Percentiles rank a stretch among this genome's conserved stretches.
These are phyloP conservation scores for Ambrosiella beaveri DNA, from an alignment of 2,329 filamentous ascomycete species.

Conservation along the genomic window DNA sequence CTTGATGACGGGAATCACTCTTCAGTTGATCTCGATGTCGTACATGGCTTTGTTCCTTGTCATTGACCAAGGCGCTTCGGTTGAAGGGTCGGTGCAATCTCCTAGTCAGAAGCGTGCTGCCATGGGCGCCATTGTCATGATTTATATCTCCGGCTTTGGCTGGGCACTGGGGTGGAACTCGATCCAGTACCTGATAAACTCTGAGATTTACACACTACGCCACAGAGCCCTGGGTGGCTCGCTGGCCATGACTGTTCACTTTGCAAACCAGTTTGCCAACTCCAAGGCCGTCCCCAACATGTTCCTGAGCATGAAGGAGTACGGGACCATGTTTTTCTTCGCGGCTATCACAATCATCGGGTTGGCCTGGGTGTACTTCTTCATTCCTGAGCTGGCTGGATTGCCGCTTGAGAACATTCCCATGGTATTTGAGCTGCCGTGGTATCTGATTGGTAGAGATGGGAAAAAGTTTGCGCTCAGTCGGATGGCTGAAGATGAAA, in stretches of 20 bases:
- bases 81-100: slow-evolving; percentile 26
- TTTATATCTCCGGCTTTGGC: slow-evolving; percentile 50
- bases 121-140: slow-evolving; percentile 54
- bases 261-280: slow-evolving; percentile 65
- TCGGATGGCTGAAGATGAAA: slow-evolving; percentile 14
- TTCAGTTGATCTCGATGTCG: slow-evolving; percentile 43
- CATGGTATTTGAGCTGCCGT: slow-evolving; percentile 51
- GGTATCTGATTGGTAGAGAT: slow-evolving; percentile 52
- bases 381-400: slow-evolving; percentile 55
- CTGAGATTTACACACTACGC: slow-evolving; percentile 59
- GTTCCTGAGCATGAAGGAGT: slow-evolving; percentile 44
- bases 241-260: slow-evolving; percentile 62
- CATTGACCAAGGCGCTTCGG: slow-evolving; percentile 22
- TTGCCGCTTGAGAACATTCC: slow-evolving; percentile 54
- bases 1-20: slow-evolving; percentile 39
- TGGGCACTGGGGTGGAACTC: slow-evolving; percentile 60
- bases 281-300: slow-evolving; percentile 58
- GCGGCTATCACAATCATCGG: slow-evolving; percentile 49
- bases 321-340: slow-evolving; percentile 67
- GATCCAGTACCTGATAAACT: slow-evolving; percentile 63
- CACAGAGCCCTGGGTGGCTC: slow-evolving; percentile 55
- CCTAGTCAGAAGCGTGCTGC: slow-evolving; percentile 35
- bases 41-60: slow-evolving; percentile 45
- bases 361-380: slow-evolving; percentile 53
- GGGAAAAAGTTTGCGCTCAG: slow-evolving; percentile 35